These are phyloP conservation scores for Talaromyces proteolyticus DNA, from an alignment of 495 filamentous ascomycete species.

Conservation along the genomic window DNA sequence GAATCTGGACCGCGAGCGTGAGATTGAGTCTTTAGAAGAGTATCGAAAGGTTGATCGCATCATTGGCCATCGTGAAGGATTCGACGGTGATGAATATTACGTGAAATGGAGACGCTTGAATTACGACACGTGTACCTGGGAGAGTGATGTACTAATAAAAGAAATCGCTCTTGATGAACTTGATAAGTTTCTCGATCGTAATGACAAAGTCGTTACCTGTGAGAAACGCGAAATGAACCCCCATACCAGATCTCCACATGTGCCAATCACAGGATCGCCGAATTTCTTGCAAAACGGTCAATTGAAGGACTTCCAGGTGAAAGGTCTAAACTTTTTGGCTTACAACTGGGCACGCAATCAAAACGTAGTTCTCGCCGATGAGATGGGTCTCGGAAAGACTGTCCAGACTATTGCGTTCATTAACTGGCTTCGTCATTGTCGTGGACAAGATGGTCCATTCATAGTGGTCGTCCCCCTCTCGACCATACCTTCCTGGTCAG, in stretches of 20 bases:
- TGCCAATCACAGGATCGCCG: constrained; percentile 72
- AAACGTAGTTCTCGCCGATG: constrained; percentile 94
- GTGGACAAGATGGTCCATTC: constrained; percentile 88
- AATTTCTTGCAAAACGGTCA: constrained; percentile 78
- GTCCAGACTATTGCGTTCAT: constrained; percentile 96
- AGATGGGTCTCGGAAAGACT: constrained; percentile 98
- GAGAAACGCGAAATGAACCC: constrained; percentile 68
- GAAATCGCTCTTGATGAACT: constrained; percentile 77
- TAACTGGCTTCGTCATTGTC: constrained; percentile 93
- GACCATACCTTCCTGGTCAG: constrained; percentile 95
- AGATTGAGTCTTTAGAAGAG: constrained; percentile 75
- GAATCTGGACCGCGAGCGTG: constrained; percentile 80
- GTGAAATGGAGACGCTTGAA: constrained; percentile 86
- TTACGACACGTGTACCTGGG: constrained; percentile 95
- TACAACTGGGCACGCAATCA: constrained; percentile 88
- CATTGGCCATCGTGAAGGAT: constrained; percentile 70
- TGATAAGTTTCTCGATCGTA: constrained; percentile 82
- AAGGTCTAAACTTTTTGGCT: constrained; percentile 88
- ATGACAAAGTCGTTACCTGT: constrained; percentile 67
- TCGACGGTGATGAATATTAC: constrained; percentile 74
- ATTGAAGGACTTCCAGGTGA: constrained; percentile 90
- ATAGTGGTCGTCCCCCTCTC: constrained; percentile 92
- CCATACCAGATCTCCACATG: constrained; percentile 63
- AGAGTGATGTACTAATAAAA: constrained; percentile 66
- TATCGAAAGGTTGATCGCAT: constrained; percentile 89